These are phyloP conservation scores for Juglanconis sp. DNA, from an alignment of 2,329 filamentous ascomycete genomes.

Conservation along the genomic window DNA sequence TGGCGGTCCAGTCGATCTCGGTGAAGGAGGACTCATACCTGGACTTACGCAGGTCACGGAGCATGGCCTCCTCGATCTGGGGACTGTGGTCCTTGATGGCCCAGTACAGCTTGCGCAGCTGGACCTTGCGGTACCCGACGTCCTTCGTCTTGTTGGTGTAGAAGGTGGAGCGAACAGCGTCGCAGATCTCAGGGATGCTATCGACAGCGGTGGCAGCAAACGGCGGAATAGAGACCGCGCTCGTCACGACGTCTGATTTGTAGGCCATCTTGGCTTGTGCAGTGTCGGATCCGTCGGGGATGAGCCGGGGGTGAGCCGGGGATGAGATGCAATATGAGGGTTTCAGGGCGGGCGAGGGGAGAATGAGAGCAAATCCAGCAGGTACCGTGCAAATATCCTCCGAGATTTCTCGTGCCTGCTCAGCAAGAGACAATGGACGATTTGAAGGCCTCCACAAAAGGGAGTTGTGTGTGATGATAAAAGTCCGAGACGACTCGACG, in stretches of 20 bases:
- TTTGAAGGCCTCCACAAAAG: no score
- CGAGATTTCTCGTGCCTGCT: no score
- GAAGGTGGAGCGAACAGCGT: slow-evolving; percentile 66
- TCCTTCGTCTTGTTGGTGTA: slow-evolving; percentile 77
- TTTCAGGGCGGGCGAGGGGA: no score
- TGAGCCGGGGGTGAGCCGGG: no score
- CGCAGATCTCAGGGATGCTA: slow-evolving; percentile 60
- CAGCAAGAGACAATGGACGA: no score
- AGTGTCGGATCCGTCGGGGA: no score
- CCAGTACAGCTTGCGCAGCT: slow-evolving; percentile 96
- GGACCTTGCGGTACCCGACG: slow-evolving; percentile 74
- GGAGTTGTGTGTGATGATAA: no score
- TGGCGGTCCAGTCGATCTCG: slow-evolving; percentile 76
- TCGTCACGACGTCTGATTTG: slow-evolving; percentile 27
- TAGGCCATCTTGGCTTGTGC: slow-evolving; percentile 2
- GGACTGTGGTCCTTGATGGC: slow-evolving; percentile 74
- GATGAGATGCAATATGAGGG: no score
- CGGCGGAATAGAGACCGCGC: slow-evolving; percentile 35
- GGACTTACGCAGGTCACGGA: slow-evolving; percentile 75
- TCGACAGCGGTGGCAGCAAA: slow-evolving; percentile 64
- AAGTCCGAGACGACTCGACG: no score
- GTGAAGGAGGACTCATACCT: slow-evolving; percentile 68
- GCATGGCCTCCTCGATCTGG: slow-evolving; percentile 70
- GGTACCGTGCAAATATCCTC: no score
- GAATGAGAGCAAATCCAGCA: no score